These are phyloP conservation scores for Quercus engelmannii DNA, from an alignment of 306 rosid genomes.

Conservation along the genomic window DNA sequence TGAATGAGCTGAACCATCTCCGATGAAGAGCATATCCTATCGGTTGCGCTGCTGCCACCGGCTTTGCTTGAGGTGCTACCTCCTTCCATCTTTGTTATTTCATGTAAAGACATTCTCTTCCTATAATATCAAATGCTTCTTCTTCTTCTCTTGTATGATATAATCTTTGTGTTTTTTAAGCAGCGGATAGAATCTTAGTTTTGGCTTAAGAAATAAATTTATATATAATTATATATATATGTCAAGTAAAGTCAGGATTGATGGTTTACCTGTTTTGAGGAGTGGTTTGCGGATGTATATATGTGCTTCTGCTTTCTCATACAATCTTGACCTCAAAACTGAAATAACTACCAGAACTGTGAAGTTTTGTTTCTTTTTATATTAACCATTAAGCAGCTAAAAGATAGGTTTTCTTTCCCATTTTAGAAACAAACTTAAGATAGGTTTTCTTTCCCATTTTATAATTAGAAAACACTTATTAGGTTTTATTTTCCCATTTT, in stretches of 20 bases:
- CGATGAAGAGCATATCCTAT: slow-evolving; percentile 25
- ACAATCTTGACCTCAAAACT: neutral
- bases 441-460: too few relatives aligned
- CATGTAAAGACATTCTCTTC: slow-evolving; percentile 28
- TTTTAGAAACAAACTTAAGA: too few relatives aligned
- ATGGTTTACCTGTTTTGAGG: slow-evolving; percentile 21
- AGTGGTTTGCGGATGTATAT: slow-evolving; percentile 18
- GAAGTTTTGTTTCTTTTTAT: neutral
- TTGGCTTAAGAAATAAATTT: neutral
- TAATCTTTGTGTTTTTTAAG: neutral
- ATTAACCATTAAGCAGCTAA: too few relatives aligned
- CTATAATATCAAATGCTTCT: neutral
- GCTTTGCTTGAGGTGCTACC: neutral
- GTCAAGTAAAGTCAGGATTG: neutral
- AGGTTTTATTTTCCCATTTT: too few relatives aligned
- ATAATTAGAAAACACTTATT: too few relatives aligned
- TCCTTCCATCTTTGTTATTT: slow-evolving; percentile 34
- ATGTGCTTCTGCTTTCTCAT: slow-evolving; percentile 2
- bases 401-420: too few relatives aligned
- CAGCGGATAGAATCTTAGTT: neutral
- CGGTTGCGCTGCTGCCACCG: too few relatives aligned
- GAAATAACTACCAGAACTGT: slow-evolving; percentile 4
- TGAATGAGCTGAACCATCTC: slow-evolving; percentile 36
- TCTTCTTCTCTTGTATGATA: neutral
- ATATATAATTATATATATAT: neutral